Percentiles rank a stretch among this genome's conserved stretches.
Evolutionary conservation across 768 basidiomycete species (phyloP).

Genomic region (Psilocybe cyanescens): DNA sequence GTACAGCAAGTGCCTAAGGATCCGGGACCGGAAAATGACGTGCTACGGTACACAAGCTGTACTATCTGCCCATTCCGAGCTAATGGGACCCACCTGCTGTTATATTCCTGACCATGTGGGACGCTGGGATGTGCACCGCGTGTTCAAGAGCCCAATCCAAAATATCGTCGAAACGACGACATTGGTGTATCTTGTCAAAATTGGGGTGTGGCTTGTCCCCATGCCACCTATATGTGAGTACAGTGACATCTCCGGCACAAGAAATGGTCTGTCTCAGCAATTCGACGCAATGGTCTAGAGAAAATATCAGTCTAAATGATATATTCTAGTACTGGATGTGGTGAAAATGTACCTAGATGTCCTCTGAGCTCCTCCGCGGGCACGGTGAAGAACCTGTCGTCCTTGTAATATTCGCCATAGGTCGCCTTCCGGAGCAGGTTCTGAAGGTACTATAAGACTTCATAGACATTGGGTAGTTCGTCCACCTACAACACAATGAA

Average conservation of each 20-base stretch:
- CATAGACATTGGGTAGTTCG: background rate
- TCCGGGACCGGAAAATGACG: too few species aligned
- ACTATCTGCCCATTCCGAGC: background rate
- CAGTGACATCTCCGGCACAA: background rate
- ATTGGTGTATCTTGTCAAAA: slow-evolving; percentile 4
- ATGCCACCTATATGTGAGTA: background rate
- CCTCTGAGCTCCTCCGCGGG: background rate
- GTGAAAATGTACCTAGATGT: background rate
- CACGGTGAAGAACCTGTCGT: background rate
- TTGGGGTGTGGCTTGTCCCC: background rate
- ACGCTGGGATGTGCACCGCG: background rate
- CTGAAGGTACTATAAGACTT: background rate
- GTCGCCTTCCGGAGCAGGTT: background rate
- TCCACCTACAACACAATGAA: slow-evolving; percentile 5
- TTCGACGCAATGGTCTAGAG: slow-evolving; percentile 5
- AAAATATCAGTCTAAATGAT: background rate
- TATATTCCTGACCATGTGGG: background rate
- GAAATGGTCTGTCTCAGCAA: background rate
- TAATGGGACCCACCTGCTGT: background rate
- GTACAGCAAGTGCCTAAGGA: too few species aligned
- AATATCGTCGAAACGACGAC: background rate
- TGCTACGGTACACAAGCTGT: background rate
- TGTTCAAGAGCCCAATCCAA: background rate
- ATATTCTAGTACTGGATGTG: too few species aligned
- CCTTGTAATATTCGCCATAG: background rate